These are phyloP conservation scores for Colletotrichum zoysiae DNA, from an alignment of 2,329 filamentous ascomycete species.

Conservation along the genomic window DNA sequence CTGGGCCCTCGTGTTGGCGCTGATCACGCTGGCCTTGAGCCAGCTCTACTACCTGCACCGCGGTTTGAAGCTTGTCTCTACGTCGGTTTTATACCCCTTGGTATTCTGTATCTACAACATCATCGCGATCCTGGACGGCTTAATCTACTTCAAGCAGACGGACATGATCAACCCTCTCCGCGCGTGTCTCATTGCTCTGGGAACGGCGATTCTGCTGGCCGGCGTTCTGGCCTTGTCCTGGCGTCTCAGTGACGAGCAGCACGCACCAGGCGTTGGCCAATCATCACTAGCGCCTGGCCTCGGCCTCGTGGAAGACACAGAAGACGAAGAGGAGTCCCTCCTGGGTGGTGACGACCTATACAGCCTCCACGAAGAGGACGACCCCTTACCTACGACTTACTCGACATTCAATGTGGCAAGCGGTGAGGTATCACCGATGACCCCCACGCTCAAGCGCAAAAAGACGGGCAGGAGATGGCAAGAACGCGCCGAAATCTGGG, in stretches of 20 bases:
- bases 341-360: conserved; percentile 62
- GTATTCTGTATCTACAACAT: conserved; percentile 99
- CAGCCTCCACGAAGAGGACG: conserved; percentile 58
- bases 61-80: conserved; percentile 93
- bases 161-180: conserved; percentile 81
- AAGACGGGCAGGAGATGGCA: conserved; percentile 67
- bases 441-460: conserved; percentile 57
- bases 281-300: conserved; percentile 85
- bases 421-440: conserved; percentile 54
- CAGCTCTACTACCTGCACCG: conserved; percentile 97
- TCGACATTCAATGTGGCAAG: conserved; percentile 61
- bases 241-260: conserved; percentile 86
- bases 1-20: conserved; percentile 87
- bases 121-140: conserved; percentile 94
- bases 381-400: conserved; percentile 54
- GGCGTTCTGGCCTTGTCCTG: conserved; percentile 94
- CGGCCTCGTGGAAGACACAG: conserved; percentile 80
- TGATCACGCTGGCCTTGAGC: conserved; percentile 84
- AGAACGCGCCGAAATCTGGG: conserved; percentile 87
- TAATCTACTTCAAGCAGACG: conserved; percentile 96
- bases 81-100: conserved; percentile 94
- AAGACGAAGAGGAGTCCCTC: conserved; percentile 70
- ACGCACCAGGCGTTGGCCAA: conserved; percentile 69
- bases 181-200: conserved; percentile 85
- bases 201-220: conserved; percentile 85